phyloP scores from a whole-genome alignment of 371 early-diverging fungal genomes.

The Mucor racemosus region DNA sequence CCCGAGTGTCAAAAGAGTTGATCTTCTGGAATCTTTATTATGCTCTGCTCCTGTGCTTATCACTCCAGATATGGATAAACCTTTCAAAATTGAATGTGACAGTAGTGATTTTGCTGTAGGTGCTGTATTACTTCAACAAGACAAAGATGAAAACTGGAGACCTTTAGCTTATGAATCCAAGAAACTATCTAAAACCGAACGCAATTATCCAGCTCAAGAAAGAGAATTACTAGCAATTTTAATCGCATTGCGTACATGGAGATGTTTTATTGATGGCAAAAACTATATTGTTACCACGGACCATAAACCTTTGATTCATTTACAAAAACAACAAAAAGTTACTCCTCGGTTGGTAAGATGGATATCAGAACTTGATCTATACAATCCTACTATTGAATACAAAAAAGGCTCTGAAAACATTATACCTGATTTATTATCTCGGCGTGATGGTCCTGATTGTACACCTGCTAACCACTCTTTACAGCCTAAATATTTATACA shows the following conservation, averaged over 20 bases:
- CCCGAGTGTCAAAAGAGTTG: background rate
- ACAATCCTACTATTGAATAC: constrained; percentile 36
- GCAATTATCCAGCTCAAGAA: constrained; percentile 35
- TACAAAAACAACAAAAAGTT: background rate
- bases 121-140: constrained; percentile 39
- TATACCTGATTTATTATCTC: constrained; percentile 24
- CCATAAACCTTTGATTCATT: constrained; percentile 33
- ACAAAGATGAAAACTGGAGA: constrained; percentile 17
- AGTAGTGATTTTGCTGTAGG: constrained; percentile 37
- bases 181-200: constrained; percentile 30
- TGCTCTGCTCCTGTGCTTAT: constrained; percentile 16
- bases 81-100: constrained; percentile 17
- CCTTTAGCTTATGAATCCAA: constrained; percentile 41
- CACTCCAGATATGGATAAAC: constrained; percentile 25
- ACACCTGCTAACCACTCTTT: background rate
- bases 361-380: constrained; percentile 36
- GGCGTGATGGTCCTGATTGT: constrained; percentile 19
- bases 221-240: constrained; percentile 42
- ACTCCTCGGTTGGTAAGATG: constrained; percentile 22
- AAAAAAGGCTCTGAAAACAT: constrained; percentile 34
- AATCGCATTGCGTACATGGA: constrained; percentile 36
- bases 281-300: constrained; percentile 10
- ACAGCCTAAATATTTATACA: constrained; percentile 10
- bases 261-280: constrained; percentile 31
- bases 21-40: constrained; percentile 16